phyloP scores from a whole-genome alignment of 805 yeast genomes.

The Nakazawaea wickerhamii region DNA sequence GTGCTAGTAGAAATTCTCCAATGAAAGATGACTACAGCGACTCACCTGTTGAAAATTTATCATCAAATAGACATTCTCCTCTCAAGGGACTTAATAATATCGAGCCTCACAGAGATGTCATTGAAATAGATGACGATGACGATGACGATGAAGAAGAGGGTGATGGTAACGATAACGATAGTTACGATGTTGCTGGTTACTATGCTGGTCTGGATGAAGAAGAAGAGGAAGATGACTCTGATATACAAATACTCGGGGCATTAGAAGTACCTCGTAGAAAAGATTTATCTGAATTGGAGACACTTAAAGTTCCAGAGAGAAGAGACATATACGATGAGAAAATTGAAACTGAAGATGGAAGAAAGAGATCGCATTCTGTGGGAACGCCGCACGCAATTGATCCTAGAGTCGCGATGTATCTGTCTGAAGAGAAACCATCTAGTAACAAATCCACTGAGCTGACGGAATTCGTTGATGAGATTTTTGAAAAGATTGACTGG shows the following conservation, averaged over 20 bases:
- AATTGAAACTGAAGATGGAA: background rate
- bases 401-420: slow-evolving; percentile 5
- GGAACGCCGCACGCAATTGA: background rate
- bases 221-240: slow-evolving; percentile 12
- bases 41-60: background rate
- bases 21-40: background rate
- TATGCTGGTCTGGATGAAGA: slow-evolving; percentile 20
- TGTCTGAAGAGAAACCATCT: background rate
- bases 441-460: background rate
- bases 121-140: background rate
- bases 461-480: slow-evolving; percentile 45
- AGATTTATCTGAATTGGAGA: slow-evolving; percentile 2
- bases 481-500: slow-evolving; percentile 79
- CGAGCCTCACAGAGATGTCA: slow-evolving; percentile 10
- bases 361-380: background rate
- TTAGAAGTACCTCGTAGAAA: background rate
- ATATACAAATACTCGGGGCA: background rate
- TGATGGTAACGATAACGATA: slow-evolving; percentile 23
- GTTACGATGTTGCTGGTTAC: slow-evolving; percentile 21
- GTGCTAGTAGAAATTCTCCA: background rate
- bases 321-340: background rate
- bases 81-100: too few relatives aligned
- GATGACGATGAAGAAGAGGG: slow-evolving; percentile 16
- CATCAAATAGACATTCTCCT: background rate
- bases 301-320: slow-evolving; percentile 3